These are phyloP conservation scores for Tulasnella sp. DNA, from an alignment of 768 basidiomycete species.

Conservation along the genomic window DNA sequence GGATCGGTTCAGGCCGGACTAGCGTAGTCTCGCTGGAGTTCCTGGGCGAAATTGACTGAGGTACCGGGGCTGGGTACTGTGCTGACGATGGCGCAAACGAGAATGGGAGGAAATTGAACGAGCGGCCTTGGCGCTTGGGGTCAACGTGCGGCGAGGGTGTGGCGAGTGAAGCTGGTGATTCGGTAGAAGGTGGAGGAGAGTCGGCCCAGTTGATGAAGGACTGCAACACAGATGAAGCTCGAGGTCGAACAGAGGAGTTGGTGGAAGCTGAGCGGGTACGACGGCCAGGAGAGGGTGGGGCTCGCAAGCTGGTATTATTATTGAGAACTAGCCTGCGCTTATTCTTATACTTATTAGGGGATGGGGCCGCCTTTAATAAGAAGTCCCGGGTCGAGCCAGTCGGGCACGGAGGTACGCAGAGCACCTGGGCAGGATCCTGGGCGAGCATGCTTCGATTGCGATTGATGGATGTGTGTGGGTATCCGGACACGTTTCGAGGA, in stretches of 20 bases:
- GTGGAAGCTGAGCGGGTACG: not conserved
- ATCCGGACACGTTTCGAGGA: too few relatives aligned
- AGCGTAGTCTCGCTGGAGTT: slow-evolving; percentile 5
- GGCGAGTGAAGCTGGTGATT: not conserved
- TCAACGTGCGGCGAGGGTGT: not conserved
- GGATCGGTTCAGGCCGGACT: not conserved
- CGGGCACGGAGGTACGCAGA: too few relatives aligned
- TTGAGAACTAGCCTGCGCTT: not conserved
- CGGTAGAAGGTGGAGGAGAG: not conserved
- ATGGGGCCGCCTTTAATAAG: not conserved
- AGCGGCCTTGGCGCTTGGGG: not conserved
- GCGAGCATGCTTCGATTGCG: too few relatives aligned
- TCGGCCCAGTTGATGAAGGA: not conserved
- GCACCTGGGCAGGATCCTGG: too few relatives aligned
- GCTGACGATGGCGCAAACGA: not conserved
- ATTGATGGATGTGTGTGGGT: too few relatives aligned
- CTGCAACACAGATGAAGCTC: not conserved
- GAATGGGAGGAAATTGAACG: not conserved
- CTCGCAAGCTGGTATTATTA: too few relatives aligned
- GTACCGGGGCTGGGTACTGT: too few relatives aligned
- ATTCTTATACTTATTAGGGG: not conserved
- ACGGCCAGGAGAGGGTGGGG: too few relatives aligned
- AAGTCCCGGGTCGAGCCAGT: not conserved
- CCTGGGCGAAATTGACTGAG: too few relatives aligned
- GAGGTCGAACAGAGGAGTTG: not conserved